Evolutionary conservation across 1,284 basidiomycete genomes (phyloP).

Genomic region (Gomphus sp.): DNA sequence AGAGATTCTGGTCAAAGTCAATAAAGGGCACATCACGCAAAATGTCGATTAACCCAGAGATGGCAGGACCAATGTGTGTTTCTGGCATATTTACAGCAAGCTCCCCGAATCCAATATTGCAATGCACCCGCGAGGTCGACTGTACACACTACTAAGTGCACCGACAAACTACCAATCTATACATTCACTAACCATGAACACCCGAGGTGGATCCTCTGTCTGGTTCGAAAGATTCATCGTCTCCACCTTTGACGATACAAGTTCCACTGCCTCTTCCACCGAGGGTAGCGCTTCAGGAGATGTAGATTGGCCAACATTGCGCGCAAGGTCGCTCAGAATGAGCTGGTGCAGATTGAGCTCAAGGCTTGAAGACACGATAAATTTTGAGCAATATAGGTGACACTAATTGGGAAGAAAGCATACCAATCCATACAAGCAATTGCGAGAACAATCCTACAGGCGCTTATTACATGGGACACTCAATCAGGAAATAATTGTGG

Average conservation of each 20-base stretch:
- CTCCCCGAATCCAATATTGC: constrained; percentile 72
- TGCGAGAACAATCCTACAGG: background rate
- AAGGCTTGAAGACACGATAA: constrained; percentile 19
- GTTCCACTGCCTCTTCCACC: constrained; percentile 38
- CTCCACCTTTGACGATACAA: constrained; percentile 55
- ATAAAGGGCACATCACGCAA: constrained; percentile 61
- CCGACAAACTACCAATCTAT: background rate
- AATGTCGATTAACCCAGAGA: constrained; percentile 53
- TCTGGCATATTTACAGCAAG: constrained; percentile 56
- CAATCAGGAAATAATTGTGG: background rate
- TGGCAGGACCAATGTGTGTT: constrained; percentile 38
- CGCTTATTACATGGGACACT: background rate
- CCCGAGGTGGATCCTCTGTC: constrained; percentile 22
- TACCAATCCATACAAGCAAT: constrained; percentile 7
- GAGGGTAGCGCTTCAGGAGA: constrained; percentile 25
- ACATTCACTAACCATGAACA: constrained; percentile 47
- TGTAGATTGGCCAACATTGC: constrained; percentile 43
- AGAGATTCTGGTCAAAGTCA: constrained; percentile 67
- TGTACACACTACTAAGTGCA: constrained; percentile 14
- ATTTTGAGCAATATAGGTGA: background rate
- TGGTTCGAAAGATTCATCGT: constrained; percentile 24
- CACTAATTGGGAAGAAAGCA: background rate
- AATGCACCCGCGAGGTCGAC: constrained; percentile 59
- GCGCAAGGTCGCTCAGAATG: constrained; percentile 74
- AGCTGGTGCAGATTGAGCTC: constrained; percentile 66